phyloP scores from a whole-genome alignment of 192 early-diverging fungal species.

The Umbelopsis vinacea region DNA sequence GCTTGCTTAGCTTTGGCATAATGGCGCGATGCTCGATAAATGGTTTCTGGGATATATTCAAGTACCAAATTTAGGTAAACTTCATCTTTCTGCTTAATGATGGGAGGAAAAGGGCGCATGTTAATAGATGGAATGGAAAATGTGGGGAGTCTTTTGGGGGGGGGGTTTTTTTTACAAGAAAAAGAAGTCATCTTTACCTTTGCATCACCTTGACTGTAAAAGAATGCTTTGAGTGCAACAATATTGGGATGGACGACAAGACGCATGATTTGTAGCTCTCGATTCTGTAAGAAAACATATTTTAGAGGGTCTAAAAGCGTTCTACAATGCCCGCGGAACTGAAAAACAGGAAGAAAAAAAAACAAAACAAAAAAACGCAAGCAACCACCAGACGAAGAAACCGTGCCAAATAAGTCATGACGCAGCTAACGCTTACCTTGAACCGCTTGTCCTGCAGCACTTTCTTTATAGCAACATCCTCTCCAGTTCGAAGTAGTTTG shows the following conservation, averaged over 20 bases:
- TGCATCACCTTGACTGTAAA: slow-evolving; percentile 91
- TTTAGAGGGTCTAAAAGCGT: background rate
- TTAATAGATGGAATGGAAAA: background rate
- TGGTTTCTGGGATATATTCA: slow-evolving; percentile 96
- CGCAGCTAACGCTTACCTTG: slow-evolving; percentile 65
- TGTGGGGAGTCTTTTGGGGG: too few species aligned
- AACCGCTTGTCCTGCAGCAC: slow-evolving; percentile 98
- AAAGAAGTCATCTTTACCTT: slow-evolving; percentile 54
- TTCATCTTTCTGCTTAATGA: slow-evolving; percentile 74
- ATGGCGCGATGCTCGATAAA: slow-evolving; percentile 90
- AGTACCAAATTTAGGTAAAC: slow-evolving; percentile 95
- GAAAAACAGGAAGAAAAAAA: background rate
- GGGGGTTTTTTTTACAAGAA: too few species aligned
- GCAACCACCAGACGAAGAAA: too few species aligned
- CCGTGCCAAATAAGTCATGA: too few species aligned
- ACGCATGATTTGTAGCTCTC: slow-evolving; percentile 92
- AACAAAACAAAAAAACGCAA: background rate
- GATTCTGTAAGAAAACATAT: slow-evolving; percentile 60
- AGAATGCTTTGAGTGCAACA: slow-evolving; percentile 85
- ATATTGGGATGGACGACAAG: slow-evolving; percentile 93
- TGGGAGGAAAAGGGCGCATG: background rate
- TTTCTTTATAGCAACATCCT: slow-evolving; percentile 95
- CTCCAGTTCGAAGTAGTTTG: slow-evolving; percentile 78
- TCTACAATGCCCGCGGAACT: background rate
- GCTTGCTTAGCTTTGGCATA: slow-evolving; percentile 89